Conservation (phyloP, 2,329 filamentous ascomycete genomes). For the Stenocarpella maydis region DNA sequence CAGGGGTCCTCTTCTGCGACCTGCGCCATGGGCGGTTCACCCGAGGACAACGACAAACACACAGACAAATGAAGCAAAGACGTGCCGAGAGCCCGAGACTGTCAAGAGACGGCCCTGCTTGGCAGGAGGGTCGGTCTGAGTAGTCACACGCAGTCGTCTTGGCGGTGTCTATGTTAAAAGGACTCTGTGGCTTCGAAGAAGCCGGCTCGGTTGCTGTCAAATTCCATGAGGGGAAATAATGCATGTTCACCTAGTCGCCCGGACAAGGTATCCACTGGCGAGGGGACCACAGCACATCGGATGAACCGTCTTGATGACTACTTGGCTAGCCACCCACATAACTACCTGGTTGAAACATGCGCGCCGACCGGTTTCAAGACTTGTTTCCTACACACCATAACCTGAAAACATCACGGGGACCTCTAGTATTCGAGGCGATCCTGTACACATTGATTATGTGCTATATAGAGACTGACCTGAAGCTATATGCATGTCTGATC, state of each 20-base stretch:
- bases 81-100: not conserved
- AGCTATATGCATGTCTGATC: not conserved
- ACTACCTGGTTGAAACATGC: slow-evolving; percentile 2
- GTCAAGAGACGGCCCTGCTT: not conserved
- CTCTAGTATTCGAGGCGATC: not conserved
- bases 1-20: not conserved
- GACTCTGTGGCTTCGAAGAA: not conserved
- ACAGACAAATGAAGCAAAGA: not conserved
- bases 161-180: not conserved
- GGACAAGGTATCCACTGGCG: slow-evolving; percentile 7
- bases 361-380: slow-evolving; percentile 5
- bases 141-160: not conserved
- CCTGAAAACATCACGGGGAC: not conserved
- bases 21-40: not conserved
- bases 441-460: not conserved
- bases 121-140: not conserved
- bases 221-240: not conserved
- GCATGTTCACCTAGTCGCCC: not conserved
- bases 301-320: slow-evolving; percentile 9
- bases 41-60: not conserved
- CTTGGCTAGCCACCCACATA: not conserved
- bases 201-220: not conserved
- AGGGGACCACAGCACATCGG: slow-evolving; percentile 15
- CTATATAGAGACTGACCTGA: not conserved
- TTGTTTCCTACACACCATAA: slow-evolving; percentile 16